Evolutionary conservation across 2,329 filamentous ascomycete species (phyloP), one percentile per base, ranked within the genome.

Genomic region (Aspergillus sp.): DNA sequence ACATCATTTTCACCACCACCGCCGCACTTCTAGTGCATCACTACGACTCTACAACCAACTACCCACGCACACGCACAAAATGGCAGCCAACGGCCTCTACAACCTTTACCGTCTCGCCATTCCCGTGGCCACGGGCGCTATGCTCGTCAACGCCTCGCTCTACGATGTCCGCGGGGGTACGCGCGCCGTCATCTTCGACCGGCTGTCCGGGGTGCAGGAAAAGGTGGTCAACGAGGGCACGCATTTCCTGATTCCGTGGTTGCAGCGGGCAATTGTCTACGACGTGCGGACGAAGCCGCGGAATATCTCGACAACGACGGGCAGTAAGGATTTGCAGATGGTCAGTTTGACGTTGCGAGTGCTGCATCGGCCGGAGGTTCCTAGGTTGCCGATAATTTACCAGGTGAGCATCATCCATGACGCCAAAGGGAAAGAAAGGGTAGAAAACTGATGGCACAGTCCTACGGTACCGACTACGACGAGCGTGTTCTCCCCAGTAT

Each of bases 261-360:
- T 98, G 67, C 93, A 98, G 73, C 85, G 83, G 71, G 87, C 85
- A 60, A 89, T 98, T 73, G 78, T 94, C 67, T 98, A 94, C 69
- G 93, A 98, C 74, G 93, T 98, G 56, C 85, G 93, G 54, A 98
- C 94, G 48, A 94, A 94, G 79, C 93, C 93, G 52, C 81, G 93
- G 66, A 97, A 95, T 70, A 97, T 98, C 68, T 88, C 86, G 57
- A 98, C 93, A 29, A 98, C 93, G 27, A 98, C 93, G 8, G 93
- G 93, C 49, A 91, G 85, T 79, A 98, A 98, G 81, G 93, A 98
- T 74, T 73, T 98, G 78, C 93, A 98, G 77, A 98, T 98, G 93
- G 93, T 98, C 64, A 96, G 89, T 79, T 79, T 98, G 78, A 98
- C 93, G 45, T 79, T 98, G 67, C 81, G 93, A 71, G 93, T 98